Evolutionary conservation across 805 yeast species (phyloP).

Genomic region (Metschnikowia arizonensis): DNA sequence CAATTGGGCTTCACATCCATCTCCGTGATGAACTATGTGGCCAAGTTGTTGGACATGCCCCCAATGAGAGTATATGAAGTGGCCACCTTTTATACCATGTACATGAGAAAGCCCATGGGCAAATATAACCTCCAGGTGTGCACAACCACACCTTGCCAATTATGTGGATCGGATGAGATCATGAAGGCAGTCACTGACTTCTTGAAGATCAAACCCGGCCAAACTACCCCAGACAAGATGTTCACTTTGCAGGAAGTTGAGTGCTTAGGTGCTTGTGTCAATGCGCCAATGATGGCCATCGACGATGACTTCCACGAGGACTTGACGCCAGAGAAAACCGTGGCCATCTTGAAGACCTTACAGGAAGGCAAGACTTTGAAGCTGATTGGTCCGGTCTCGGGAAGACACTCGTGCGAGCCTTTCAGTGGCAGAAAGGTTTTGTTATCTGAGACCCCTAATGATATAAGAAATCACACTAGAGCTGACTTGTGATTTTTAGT

Average conservation of each 20-base stretch:
- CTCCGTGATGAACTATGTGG: slow-evolving; percentile 86
- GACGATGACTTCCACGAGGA: slow-evolving; percentile 84
- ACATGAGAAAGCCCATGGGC: slow-evolving; percentile 81
- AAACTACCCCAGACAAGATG: slow-evolving; percentile 68
- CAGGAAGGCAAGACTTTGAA: slow-evolving; percentile 57
- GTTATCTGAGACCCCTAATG: slow-evolving; percentile 56
- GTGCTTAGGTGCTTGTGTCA: slow-evolving; percentile 89
- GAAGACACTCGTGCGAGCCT: slow-evolving; percentile 76
- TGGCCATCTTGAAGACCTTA: slow-evolving; percentile 56
- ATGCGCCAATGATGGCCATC: slow-evolving; percentile 83
- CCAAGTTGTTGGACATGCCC: slow-evolving; percentile 78
- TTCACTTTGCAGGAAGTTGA: slow-evolving; percentile 86
- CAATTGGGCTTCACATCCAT: slow-evolving; percentile 83
- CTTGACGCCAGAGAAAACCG: slow-evolving; percentile 63
- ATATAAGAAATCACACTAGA: slow-evolving; percentile 68
- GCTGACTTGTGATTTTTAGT: slow-evolving; percentile 51
- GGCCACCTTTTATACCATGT: slow-evolving; percentile 90
- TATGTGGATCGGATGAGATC: slow-evolving; percentile 77
- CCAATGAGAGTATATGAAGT: slow-evolving; percentile 94
- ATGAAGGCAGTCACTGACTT: slow-evolving; percentile 63
- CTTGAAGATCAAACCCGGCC: slow-evolving; percentile 67
- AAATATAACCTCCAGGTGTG: slow-evolving; percentile 80
- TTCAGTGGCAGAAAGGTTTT: slow-evolving; percentile 63
- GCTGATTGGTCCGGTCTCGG: slow-evolving; percentile 64
- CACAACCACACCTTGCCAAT: slow-evolving; percentile 86